Base-by-base conservation (phyloP, 2,329 filamentous ascomycete species). In the Sarocladium kiliense region DNA sequence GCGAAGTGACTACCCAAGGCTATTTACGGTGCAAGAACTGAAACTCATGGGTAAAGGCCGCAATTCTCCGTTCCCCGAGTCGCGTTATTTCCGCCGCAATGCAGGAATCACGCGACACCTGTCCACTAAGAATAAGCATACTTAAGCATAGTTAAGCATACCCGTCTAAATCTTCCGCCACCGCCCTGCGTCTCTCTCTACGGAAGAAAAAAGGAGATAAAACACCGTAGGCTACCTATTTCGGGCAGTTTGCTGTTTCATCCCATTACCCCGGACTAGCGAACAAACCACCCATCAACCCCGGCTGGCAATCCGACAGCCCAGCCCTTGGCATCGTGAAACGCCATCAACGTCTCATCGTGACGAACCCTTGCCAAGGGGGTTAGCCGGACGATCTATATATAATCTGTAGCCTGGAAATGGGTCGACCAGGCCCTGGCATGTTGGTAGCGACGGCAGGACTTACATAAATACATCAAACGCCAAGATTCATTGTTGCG, bases 261-360 rank as follows among this genome's bases (percentile, higher is more conserved):
- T 51, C 27, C 11, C 4, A 19, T 21, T 51, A 51, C 47, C 47
- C 47, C 47, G 30, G 47, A 51, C 44, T 47, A 27, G 16, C 4
- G 5, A 11, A 12, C 6, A 6, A 51, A 23, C 12, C 47, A 36
- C 14, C 6, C 18, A n/a, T 10, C 2, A 5, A 21, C 23, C 30
- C 27, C 27, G 47, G 47, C 47, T 36, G 19, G 47, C 47, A 51
- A 36, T 16, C 47, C 47, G 47, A 51, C 11, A 51, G 47, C 47
- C 47, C 47, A 51, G 47, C 47, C 47, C 47, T 51, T 51, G 47
- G 47, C 47, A 51, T 36, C 30, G 4, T 36, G 47, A 51, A 51
- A 51, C 47, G 18, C 47, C 26, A 36, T 23, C 16, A 14, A 25
- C 30, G 47, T 51, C 47, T 51, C 47, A 51, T 51, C 47, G n/a